Conservation (phyloP, 139 green algal species). For the Klebsormidium nitens region DNA sequence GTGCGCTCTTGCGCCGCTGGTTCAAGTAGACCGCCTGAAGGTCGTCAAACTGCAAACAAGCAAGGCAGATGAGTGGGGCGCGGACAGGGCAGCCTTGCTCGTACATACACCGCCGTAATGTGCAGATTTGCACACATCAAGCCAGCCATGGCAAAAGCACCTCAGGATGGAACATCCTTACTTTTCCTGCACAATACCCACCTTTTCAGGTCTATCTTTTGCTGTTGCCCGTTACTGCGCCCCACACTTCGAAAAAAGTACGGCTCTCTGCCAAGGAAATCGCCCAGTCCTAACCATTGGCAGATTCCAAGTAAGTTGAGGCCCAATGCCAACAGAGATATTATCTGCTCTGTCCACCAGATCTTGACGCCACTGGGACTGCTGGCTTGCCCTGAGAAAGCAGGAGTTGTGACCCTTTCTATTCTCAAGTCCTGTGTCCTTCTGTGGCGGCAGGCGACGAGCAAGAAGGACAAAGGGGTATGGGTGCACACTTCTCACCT, state of each 20-base stretch:
- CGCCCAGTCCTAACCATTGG: no score
- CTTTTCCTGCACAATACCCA: not conserved
- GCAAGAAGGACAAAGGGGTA: no score
- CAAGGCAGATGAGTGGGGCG: not conserved
- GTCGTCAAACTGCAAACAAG: constrained; percentile 36
- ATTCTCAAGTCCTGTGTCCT: not conserved
- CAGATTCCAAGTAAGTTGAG: no score
- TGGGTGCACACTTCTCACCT: constrained; percentile 10
- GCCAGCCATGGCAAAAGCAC: not conserved
- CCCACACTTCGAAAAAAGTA: not conserved
- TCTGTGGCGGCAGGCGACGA: no score
- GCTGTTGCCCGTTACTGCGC: not conserved
- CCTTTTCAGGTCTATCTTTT: not conserved
- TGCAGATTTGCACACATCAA: not conserved
- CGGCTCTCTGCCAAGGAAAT: not conserved
- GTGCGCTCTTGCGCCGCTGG: not conserved
- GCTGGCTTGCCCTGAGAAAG: not conserved
- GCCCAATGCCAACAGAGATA: not conserved
- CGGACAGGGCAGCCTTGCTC: not conserved
- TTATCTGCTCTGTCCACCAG: not conserved
- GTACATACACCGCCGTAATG: not conserved
- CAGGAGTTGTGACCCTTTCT: not conserved
- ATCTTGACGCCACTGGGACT: not conserved
- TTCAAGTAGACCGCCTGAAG: constrained; percentile 37
- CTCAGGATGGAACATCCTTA: not conserved